Conservation (phyloP, 768 basidiomycete genomes). For the Steccherinum ochraceum region DNA sequence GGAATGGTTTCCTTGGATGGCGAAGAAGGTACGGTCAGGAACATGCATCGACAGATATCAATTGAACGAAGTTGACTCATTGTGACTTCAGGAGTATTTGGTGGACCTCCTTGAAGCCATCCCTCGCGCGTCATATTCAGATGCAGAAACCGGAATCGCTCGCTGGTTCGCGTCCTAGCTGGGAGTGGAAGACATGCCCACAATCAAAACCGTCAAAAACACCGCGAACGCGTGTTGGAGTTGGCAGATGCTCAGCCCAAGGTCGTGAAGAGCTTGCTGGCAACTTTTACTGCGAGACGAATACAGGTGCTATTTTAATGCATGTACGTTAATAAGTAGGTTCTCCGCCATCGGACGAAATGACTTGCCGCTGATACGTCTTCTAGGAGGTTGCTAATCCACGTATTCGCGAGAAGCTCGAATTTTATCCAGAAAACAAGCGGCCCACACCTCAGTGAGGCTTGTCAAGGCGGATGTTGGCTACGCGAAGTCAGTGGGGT, state of each 20-base stretch:
- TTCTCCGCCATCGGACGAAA: not conserved
- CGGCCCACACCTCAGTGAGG: not conserved
- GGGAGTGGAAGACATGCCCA: not conserved
- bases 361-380: not conserved
- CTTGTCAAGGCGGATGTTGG: not conserved
- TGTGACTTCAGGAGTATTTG: not conserved
- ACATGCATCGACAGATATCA: not conserved
- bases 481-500: not conserved
- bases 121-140: not conserved
- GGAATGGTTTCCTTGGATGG: not conserved
- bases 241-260: not conserved
- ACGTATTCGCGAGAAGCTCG: not conserved
- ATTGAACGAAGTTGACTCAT: not conserved
- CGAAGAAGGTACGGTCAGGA: not conserved
- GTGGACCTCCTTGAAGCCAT: not conserved
- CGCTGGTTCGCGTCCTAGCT: not conserved
- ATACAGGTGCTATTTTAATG: not conserved
- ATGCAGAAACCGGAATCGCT: not conserved
- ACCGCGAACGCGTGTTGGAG: not conserved
- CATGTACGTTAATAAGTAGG: not conserved
- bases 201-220: not conserved
- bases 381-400: not conserved
- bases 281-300: no score
- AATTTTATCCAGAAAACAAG: not conserved
- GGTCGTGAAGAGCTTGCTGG: not conserved